Percentiles rank a stretch among this genome's conserved stretches.
These are phyloP conservation scores for Plantago elongata DNA, from an alignment of 257 asterid genomes.

Conservation along the genomic window DNA sequence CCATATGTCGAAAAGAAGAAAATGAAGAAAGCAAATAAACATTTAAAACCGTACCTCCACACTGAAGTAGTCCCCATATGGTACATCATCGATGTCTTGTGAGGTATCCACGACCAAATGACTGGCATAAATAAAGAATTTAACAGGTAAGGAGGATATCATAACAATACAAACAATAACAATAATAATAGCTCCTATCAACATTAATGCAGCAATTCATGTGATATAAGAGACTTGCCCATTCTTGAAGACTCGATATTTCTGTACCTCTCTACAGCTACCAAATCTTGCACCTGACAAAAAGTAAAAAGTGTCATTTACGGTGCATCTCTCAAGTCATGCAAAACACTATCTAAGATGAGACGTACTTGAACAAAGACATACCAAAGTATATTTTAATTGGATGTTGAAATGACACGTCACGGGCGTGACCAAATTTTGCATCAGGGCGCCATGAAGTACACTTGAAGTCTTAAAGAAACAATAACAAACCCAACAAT, in stretches of 20 bases:
- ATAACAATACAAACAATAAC: constrained; percentile 5
- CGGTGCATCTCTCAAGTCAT: constrained; percentile 14
- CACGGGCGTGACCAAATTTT: constrained; percentile 65
- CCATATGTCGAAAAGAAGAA: not conserved
- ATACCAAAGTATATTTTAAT: constrained; percentile 91
- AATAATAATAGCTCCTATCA: too few species aligned
- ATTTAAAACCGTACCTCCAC: constrained; percentile 66
- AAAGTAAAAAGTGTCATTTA: constrained; percentile 12
- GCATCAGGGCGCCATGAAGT: constrained; percentile 68
- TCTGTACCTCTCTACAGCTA: constrained; percentile 66
- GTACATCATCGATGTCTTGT: constrained; percentile 80
- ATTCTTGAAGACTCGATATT: constrained; percentile 53
- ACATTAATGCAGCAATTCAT: not conserved
- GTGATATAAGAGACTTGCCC: constrained; percentile 31
- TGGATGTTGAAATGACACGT: constrained; percentile 90
- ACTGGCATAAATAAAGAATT: constrained; percentile 42
- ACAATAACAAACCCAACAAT: constrained; percentile 14
- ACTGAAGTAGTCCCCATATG: constrained; percentile 86
- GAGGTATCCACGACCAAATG: constrained; percentile 76
- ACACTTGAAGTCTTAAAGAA: constrained; percentile 64
- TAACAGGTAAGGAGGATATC: constrained; percentile 15
- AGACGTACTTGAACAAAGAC: constrained; percentile 16
- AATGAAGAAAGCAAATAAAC: not conserved
- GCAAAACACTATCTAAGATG: constrained; percentile 16
- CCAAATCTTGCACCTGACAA: constrained; percentile 82